Evolutionary conservation across 768 basidiomycete genomes (phyloP), one percentile per base, ranked within the genome.

Genomic region (Rossbeevera mucosa): DNA sequence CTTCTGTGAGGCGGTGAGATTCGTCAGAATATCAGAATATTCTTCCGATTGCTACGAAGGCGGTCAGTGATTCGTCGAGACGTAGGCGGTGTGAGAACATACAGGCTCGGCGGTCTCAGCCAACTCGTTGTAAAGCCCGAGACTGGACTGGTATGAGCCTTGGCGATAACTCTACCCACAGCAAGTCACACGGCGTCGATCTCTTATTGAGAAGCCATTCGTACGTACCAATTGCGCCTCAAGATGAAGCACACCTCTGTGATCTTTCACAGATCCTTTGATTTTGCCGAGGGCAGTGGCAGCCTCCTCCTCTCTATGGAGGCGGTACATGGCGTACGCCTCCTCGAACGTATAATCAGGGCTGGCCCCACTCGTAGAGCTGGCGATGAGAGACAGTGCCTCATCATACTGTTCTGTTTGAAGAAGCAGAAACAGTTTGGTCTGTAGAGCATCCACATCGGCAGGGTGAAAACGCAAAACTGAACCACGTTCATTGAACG

Each of bases 341-440:
- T 77, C 75, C 70, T 93, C 91, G 66, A 92, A 85, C 9, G 73
- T 71, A 31, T 58, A 48, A 33, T 67, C 59, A 29, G 55, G 45
- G 25, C 55, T 40, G 14, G 48, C 47, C 6, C 48, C 44, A 44
- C 44, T 29, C 21, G 50, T 49, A 45, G 57, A 53, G 31, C 64
- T 53, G 57, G 66, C 56, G 57, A 88, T 76, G 40, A 93, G 71
- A 3, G 73, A 67, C 8, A 95, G 74, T 4, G 94, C 92, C 12
- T 76, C 62, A 5, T 75, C 69, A 62, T 94, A 91, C 53, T 86
- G 85, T 64, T 94, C 94, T 1, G 86, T 91, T 61, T 95, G 92
- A 44, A 95, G 73, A 30, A 94, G 76, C 29, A 95, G 72, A 69
- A 91, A 93, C n/a, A 94, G 72, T 64, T 92, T 91, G 11, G 92